These are phyloP conservation scores for Cryptococcus sp. DNA, from an alignment of 1,284 basidiomycete species.

Conservation along the genomic window DNA sequence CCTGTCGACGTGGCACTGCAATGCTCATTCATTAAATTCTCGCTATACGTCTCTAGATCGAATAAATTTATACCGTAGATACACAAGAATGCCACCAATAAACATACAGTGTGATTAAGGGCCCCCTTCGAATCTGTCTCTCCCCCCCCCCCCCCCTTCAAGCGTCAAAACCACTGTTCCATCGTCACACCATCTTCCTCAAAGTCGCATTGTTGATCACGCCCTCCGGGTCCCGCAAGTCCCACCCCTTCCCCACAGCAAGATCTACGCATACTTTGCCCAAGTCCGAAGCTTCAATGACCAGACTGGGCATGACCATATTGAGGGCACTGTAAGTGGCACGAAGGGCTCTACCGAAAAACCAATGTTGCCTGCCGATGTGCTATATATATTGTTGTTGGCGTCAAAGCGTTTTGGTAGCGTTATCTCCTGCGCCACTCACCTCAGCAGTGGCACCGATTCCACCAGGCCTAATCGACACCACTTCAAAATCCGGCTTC, in stretches of 20 bases:
- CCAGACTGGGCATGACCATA: conserved; percentile 5
- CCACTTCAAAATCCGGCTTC: conserved; percentile 15
- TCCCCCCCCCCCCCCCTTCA: neutral
- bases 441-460: conserved; percentile 28
- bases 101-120: too few species aligned
- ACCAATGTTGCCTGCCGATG: too few species aligned
- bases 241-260: conserved; percentile 22
- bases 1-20: too few species aligned
- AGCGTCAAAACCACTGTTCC: too few species aligned
- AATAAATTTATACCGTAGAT: too few species aligned
- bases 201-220: conserved; percentile 53
- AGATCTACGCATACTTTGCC: conserved; percentile 19
- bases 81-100: too few species aligned
- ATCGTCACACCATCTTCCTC: conserved; percentile 49
- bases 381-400: neutral
- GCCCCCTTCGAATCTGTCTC: too few species aligned
- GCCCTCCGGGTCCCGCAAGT: conserved; percentile 37
- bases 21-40: too few species aligned
- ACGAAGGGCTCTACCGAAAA: too few species aligned
- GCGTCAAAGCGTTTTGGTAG: neutral
- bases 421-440: conserved; percentile 1
- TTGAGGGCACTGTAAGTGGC: neutral
- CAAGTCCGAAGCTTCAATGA: conserved; percentile 16
- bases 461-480: conserved; percentile 26
- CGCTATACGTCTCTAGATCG: too few species aligned